Percentiles rank a stretch among this genome's conserved stretches.
phyloP scores from a whole-genome alignment of 345 rosid species.

The Luvunga scandens region DNA sequence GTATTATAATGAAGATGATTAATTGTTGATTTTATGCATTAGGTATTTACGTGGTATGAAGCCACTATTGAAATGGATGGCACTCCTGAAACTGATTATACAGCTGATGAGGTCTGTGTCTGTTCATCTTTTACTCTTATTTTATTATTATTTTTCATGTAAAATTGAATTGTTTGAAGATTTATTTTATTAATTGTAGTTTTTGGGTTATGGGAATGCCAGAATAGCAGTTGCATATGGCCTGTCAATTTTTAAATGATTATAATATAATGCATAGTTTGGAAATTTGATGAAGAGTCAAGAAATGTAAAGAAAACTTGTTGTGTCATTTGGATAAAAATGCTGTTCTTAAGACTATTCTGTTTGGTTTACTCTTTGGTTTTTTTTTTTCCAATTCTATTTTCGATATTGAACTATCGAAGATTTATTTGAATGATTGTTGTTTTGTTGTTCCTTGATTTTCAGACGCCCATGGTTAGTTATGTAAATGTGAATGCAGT shows the following conservation, averaged over 20 bases:
- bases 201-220: background rate
- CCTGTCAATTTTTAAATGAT: too few relatives aligned
- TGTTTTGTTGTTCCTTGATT: constrained; percentile 14
- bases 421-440: background rate
- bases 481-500: constrained; percentile 84
- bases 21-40: background rate
- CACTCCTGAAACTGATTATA: constrained; percentile 82
- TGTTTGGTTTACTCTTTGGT: background rate
- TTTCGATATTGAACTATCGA: background rate
- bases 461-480: constrained; percentile 93
- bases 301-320: background rate
- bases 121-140: background rate
- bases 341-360: background rate
- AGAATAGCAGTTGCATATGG: background rate
- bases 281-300: background rate
- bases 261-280: too few relatives aligned
- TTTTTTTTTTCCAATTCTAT: background rate
- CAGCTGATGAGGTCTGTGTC: constrained; percentile 73
- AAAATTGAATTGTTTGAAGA: too few relatives aligned
- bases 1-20: background rate
- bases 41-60: constrained; percentile 97
- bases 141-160: background rate
- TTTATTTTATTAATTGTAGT: too few relatives aligned
- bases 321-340: background rate
- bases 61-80: constrained; percentile 93